Conservation (phyloP, 2,329 filamentous ascomycete species). For the Fusarium chuoi region DNA sequence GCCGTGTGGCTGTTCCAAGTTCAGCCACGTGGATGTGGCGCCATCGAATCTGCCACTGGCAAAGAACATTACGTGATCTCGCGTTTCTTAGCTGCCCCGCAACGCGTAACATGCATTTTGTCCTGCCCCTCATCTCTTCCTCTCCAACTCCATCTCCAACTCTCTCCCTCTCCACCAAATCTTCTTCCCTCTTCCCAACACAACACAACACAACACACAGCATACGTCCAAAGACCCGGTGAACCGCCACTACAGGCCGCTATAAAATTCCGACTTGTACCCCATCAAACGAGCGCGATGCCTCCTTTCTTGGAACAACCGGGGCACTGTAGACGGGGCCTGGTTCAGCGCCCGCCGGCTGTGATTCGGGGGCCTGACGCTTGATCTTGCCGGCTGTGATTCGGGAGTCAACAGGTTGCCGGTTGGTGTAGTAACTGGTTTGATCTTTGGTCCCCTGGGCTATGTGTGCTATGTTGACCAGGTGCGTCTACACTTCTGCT, state of each 20-base stretch:
- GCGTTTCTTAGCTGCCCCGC: neutral
- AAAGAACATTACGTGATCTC: fast-evolving
- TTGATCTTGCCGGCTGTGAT: neutral
- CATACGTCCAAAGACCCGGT: neutral
- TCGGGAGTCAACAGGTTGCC: neutral
- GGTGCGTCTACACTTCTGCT: neutral
- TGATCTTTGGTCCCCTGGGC: neutral
- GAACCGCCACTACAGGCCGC: neutral
- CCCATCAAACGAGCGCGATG: neutral
- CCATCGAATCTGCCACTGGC: neutral
- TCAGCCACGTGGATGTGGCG: neutral
- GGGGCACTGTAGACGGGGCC: neutral
- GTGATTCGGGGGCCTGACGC: neutral
- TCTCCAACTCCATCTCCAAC: neutral
- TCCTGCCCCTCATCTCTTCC: neutral
- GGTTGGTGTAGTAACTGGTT: neutral
- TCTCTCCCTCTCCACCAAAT: neutral
- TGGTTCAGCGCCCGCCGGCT: neutral
- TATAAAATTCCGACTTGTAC: neutral
- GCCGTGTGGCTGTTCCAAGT: neutral
- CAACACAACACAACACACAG: neutral
- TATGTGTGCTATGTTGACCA: neutral
- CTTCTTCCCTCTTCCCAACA: neutral
- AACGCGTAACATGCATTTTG: neutral
- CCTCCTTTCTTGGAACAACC: neutral